Base-by-base conservation (phyloP, 345 rosid genomes). In the Euphorbia tirucalli region DNA sequence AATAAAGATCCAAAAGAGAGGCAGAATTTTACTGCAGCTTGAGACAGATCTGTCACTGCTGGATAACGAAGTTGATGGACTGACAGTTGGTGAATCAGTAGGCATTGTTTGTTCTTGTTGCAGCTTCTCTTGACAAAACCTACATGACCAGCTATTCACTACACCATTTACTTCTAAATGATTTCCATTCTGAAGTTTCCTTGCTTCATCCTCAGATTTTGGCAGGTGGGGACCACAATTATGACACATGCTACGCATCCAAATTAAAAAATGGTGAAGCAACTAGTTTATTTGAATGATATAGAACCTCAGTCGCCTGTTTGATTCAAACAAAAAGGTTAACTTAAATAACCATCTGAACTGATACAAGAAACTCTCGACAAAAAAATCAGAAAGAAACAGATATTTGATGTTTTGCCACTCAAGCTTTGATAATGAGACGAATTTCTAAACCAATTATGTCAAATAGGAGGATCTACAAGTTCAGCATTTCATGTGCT, bases 31-130 rank as follows among this genome's bases (percentile, higher is more conserved):
- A 94, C 91, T 84, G 85, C 85, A 81, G 81, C 92, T 87, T 37
- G 96, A 90, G 72, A 76, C 79, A 66, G 89, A 79, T 75, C 84
- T 87, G 71, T 92, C 93, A 59, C 81, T 84, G 71, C 81, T 84
- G 7, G 92, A 86, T 59, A 88, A 77, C 0, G 92, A 88, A 75
- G 82, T 73, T 49, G 91, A 54, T 27, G 94, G 89, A 78, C 88
- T 86, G 79, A 85, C 87, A 74, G 81, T 74, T 32, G 87, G 85
- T 16, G 80, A 76, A 68, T 28, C 72, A 11, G 72, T 81, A 16
- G 28, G 72, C 70, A 76, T 84, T 32, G 61, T 25, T 46, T 49
- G 70, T 50, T 74, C 80, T 67, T 59, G 60, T 50, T 73, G 79
- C n/a, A 65, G 80, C 83, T 74, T 85, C 81, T 85, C 88, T 52